A percentile compares a stretch with the other conserved stretches of the same genome.
Evolutionary conservation across 2,329 filamentous ascomycete genomes (phyloP).

Genomic region (Hymenoscyphus linearis): DNA sequence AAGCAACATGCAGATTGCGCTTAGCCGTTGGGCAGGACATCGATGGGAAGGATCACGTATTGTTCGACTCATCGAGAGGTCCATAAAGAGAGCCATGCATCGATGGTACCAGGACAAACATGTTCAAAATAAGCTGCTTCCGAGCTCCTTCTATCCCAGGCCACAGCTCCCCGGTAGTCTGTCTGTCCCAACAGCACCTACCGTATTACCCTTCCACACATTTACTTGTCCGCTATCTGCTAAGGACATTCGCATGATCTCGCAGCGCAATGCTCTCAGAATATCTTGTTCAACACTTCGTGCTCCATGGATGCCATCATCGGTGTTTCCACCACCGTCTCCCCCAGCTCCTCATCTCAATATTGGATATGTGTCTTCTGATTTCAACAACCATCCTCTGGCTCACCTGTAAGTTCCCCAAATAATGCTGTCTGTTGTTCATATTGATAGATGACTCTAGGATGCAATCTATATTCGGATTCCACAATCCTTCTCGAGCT

Average conservation of each 20-base stretch:
- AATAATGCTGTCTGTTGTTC: background rate
- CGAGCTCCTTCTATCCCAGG: slow-evolving; percentile 58
- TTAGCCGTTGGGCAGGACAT: slow-evolving; percentile 60
- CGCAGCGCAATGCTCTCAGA: slow-evolving; percentile 85
- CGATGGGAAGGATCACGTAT: slow-evolving; percentile 86
- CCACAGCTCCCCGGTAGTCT: slow-evolving; percentile 69
- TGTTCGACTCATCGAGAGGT: slow-evolving; percentile 77
- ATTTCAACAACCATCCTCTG: slow-evolving; percentile 97
- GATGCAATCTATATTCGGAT: slow-evolving; percentile 97
- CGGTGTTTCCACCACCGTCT: slow-evolving; percentile 77
- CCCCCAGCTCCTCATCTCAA: slow-evolving; percentile 81
- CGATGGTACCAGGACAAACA: slow-evolving; percentile 86
- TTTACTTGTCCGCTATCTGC: slow-evolving; percentile 93
- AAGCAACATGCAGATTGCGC: slow-evolving; percentile 33
- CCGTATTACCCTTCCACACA: slow-evolving; percentile 93
- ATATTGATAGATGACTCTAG: slow-evolving; percentile 31
- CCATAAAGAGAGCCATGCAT: slow-evolving; percentile 71
- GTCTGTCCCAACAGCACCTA: slow-evolving; percentile 80
- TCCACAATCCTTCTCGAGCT: slow-evolving; percentile 69
- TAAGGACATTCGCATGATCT: slow-evolving; percentile 87
- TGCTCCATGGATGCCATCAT: slow-evolving; percentile 76
- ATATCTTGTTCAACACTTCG: slow-evolving; percentile 88
- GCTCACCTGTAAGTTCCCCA: slow-evolving; percentile 65
- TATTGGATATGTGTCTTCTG: slow-evolving; percentile 92
- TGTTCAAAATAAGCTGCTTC: slow-evolving; percentile 52